Percentiles rank a stretch among this genome's conserved stretches.
phyloP scores from a whole-genome alignment of 495 filamentous ascomycete species.

The Podospora appendiculata region DNA sequence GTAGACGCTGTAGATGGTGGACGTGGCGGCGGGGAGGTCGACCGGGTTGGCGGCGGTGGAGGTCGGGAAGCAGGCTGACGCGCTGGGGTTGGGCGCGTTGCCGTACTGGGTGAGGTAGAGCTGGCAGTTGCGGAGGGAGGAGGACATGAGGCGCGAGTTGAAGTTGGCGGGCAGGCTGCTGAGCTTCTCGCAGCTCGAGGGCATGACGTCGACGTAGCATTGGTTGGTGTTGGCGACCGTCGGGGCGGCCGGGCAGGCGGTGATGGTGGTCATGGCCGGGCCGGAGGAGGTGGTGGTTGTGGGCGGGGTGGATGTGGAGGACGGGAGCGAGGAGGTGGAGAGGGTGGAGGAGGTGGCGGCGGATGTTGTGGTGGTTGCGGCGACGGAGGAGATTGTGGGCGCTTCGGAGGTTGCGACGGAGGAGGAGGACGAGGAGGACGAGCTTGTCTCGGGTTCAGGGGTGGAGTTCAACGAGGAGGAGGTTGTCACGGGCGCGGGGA shows the following conservation, averaged over 20 bases:
- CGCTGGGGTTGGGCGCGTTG: neutral
- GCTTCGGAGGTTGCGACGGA: neutral
- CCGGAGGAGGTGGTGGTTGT: conserved; percentile 1
- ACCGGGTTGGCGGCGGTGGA: neutral
- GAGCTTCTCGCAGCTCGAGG: neutral
- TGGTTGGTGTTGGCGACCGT: neutral
- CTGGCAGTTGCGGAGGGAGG: neutral
- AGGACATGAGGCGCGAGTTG: neutral
- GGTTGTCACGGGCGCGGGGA: too few species aligned
- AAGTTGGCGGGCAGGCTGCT: conserved; percentile 1
- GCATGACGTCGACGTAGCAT: conserved; percentile 1
- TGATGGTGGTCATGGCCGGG: conserved; percentile 3
- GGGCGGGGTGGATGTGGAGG: neutral
- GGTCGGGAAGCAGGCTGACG: conserved; percentile 4
- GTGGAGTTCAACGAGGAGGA: neutral
- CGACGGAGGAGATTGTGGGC: neutral
- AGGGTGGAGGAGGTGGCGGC: neutral
- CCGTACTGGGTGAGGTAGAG: neutral
- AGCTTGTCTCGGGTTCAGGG: neutral
- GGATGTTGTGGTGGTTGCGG: neutral
- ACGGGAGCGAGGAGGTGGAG: neutral
- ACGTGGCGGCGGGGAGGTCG: neutral
- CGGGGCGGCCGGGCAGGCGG: neutral
- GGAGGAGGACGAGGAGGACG: neutral
- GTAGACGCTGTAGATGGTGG: conserved; percentile 1